Evolutionary conservation across 176 grass and related monocot species (phyloP).

Genomic region (Musa beccarii): DNA sequence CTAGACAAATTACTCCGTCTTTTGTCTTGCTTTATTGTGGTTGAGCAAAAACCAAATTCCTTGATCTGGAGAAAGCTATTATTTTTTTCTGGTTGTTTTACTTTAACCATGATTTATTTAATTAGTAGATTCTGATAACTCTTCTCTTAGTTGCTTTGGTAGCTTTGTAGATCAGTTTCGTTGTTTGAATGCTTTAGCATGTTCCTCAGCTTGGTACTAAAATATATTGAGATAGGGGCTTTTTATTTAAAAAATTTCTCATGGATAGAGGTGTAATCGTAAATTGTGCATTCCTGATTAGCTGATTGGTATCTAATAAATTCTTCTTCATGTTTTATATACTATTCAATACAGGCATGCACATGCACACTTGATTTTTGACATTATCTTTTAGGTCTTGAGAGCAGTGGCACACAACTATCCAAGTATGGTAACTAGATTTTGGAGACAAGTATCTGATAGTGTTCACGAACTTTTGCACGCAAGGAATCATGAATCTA

Average conservation of each 20-base stretch:
- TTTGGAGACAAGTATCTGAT: slow-evolving; percentile 51
- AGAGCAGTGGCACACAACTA: slow-evolving; percentile 79
- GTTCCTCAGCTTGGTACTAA: no score
- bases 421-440: slow-evolving; percentile 48
- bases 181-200: no score
- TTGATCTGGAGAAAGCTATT: background rate
- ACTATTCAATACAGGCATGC: background rate
- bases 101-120: no score
- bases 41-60: no score
- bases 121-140: no score
- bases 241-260: no score
- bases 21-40: no score
- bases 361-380: slow-evolving; percentile 8
- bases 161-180: background rate
- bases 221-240: no score
- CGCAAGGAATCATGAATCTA: slow-evolving; percentile 39
- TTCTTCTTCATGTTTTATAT: background rate
- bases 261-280: background rate
- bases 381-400: slow-evolving; percentile 41
- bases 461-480: slow-evolving; percentile 50
- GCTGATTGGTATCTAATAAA: no score
- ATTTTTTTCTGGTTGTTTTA: background rate
- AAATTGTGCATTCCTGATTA: background rate
- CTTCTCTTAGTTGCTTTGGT: background rate
- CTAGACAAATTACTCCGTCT: no score